These are phyloP conservation scores for Colletotrichum orchidophilum DNA, from an alignment of 2,329 filamentous ascomycete species.

Conservation along the genomic window DNA sequence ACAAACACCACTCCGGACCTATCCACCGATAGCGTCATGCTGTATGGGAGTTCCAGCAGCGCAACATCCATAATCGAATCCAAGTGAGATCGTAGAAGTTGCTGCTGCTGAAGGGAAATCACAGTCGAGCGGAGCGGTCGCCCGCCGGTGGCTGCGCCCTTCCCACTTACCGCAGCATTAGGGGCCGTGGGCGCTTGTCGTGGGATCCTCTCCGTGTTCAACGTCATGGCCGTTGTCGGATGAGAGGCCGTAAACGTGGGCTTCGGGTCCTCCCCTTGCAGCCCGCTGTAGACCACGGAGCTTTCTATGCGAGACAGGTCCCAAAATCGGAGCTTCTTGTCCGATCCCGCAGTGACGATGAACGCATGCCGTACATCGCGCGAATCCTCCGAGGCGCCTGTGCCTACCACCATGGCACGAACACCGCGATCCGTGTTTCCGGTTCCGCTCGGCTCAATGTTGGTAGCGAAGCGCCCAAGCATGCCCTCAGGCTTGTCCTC, in stretches of 20 bases:
- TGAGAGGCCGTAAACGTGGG: slow-evolving; percentile 77
- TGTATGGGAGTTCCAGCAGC: slow-evolving; percentile 88
- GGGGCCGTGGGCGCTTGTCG: slow-evolving; percentile 44
- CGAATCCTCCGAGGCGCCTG: slow-evolving; percentile 75
- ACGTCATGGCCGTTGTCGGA: slow-evolving; percentile 68
- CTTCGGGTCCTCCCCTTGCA: slow-evolving; percentile 74
- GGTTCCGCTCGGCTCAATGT: slow-evolving; percentile 69
- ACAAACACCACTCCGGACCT: slow-evolving; percentile 90
- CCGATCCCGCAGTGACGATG: slow-evolving; percentile 86
- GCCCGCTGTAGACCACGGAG: slow-evolving; percentile 83
- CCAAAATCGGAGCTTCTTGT: slow-evolving; percentile 95
- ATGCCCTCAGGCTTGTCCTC: slow-evolving; percentile 89
- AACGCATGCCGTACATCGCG: slow-evolving; percentile 82
- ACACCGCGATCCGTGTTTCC: slow-evolving; percentile 73
- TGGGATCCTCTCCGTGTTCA: slow-evolving; percentile 72
- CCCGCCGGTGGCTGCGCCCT: slow-evolving; percentile 40
- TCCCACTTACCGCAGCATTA: slow-evolving; percentile 43
- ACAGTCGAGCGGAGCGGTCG: slow-evolving; percentile 79
- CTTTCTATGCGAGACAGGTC: slow-evolving; percentile 82
- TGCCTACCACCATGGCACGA: slow-evolving; percentile 77
- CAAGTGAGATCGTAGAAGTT: slow-evolving; percentile 84
- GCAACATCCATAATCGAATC: slow-evolving; percentile 89
- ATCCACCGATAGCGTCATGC: slow-evolving; percentile 92
- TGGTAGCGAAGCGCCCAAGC: slow-evolving; percentile 84
- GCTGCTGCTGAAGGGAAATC: slow-evolving; percentile 87